Conservation (phyloP, 768 basidiomycete genomes). For the Rhizopogon sp. region DNA sequence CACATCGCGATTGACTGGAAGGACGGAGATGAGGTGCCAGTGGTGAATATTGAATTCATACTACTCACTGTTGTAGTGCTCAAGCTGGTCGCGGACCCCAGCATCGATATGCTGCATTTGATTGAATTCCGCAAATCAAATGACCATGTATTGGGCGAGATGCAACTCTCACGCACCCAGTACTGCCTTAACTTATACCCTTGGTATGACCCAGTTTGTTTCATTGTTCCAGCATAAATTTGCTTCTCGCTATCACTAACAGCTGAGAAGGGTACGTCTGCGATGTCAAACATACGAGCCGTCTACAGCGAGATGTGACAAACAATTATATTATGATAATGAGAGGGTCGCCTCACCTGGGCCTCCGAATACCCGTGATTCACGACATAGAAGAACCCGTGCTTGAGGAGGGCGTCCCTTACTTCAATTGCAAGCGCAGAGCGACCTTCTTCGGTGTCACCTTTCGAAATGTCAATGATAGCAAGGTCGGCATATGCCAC, state of each 20-base stretch:
- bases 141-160: neutral
- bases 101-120: slow-evolving; percentile 50
- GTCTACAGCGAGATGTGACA: slow-evolving; percentile 25
- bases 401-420: slow-evolving; percentile 39
- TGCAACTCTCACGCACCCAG: slow-evolving; percentile 30
- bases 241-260: slow-evolving; percentile 40
- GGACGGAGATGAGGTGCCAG: neutral
- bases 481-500: slow-evolving; percentile 49
- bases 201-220: slow-evolving; percentile 42
- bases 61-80: slow-evolving; percentile 55
- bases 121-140: neutral
- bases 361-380: slow-evolving; percentile 35
- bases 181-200: slow-evolving; percentile 50
- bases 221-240: slow-evolving; percentile 34
- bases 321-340: neutral
- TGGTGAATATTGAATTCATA: neutral
- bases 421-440: slow-evolving; percentile 34
- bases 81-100: slow-evolving; percentile 59
- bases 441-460: slow-evolving; percentile 32
- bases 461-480: slow-evolving; percentile 45
- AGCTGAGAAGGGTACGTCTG: slow-evolving; percentile 38
- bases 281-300: slow-evolving; percentile 43
- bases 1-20: slow-evolving; percentile 46
- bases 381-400: slow-evolving; percentile 39
- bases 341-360: slow-evolving; percentile 17